Evolutionary conservation across 805 yeast genomes (phyloP).

Genomic region (Gaillardinia entomophila): DNA sequence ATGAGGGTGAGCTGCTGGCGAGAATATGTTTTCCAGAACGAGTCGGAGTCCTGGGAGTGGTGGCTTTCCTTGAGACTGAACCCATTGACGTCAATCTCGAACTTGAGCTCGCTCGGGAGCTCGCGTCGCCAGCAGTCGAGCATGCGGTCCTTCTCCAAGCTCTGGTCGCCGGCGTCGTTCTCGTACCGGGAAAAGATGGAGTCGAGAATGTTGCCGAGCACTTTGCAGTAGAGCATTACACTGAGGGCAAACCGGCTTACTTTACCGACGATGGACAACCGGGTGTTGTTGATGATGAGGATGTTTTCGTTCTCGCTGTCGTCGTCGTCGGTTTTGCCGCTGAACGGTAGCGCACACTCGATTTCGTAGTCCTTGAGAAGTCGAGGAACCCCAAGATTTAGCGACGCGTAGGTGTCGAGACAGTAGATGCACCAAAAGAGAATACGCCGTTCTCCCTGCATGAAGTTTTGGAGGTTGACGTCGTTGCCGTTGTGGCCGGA

Average conservation of each 20-base stretch:
- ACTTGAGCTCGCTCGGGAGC: conserved; percentile 53
- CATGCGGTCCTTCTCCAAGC: conserved; percentile 49
- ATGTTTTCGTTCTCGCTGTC: conserved; percentile 47
- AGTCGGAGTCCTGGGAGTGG: conserved; percentile 9
- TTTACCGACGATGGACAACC: conserved; percentile 61
- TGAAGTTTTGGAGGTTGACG: conserved; percentile 49
- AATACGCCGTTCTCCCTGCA: conserved; percentile 78
- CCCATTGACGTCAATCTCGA: conserved; percentile 61
- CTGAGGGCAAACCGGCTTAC: conserved; percentile 60
- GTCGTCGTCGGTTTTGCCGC: conserved; percentile 37
- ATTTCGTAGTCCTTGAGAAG: conserved; percentile 74
- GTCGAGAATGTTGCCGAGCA: conserved; percentile 69
- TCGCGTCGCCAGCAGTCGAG: conserved; percentile 77
- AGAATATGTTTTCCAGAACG: conserved; percentile 22
- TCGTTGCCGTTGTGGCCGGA: conserved; percentile 23
- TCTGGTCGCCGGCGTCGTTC: conserved; percentile 19
- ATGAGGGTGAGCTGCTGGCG: conserved; percentile 50
- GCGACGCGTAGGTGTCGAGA: conserved; percentile 68
- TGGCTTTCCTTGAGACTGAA: conserved; percentile 28
- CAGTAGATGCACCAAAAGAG: conserved; percentile 81
- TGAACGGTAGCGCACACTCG: conserved; percentile 79
- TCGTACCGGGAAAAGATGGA: conserved; percentile 60
- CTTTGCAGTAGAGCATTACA: conserved; percentile 63
- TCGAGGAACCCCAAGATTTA: conserved; percentile 79
- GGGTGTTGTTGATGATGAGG: conserved; percentile 53